phyloP scores from a whole-genome alignment of 108 stramenopile species.

The Bacterosira constricta region DNA sequence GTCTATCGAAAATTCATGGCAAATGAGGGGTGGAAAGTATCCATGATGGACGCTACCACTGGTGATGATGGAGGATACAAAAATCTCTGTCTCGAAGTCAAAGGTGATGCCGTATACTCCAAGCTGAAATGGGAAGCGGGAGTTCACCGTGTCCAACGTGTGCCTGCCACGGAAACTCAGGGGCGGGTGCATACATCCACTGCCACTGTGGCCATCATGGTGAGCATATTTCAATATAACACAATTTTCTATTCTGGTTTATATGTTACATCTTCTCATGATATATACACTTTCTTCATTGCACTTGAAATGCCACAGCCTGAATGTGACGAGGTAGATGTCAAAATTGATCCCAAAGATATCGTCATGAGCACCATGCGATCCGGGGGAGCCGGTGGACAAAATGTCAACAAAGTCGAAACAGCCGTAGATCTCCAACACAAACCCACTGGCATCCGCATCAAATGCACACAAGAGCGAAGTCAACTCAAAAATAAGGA shows the following conservation, averaged over 20 bases:
- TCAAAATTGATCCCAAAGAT: slow-evolving; percentile 86
- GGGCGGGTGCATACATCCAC: slow-evolving; percentile 95
- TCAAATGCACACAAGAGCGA: slow-evolving; percentile 97
- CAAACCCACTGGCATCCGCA: slow-evolving; percentile 95
- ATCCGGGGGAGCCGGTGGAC: slow-evolving; percentile 96
- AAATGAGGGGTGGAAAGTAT: slow-evolving; percentile 83
- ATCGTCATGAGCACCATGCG: slow-evolving; percentile 90
- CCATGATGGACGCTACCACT: slow-evolving; percentile 69
- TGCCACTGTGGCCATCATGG: slow-evolving; percentile 94
- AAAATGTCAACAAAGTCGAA: slow-evolving; percentile 99
- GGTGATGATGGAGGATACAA: slow-evolving; percentile 94
- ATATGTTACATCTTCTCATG: background rate
- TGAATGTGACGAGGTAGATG: slow-evolving; percentile 71
- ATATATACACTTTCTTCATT: background rate
- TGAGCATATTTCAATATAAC: slow-evolving; percentile 40
- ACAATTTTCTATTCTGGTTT: slow-evolving; percentile 42
- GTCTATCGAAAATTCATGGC: slow-evolving; percentile 89
- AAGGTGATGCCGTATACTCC: slow-evolving; percentile 84
- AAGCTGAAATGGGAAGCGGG: slow-evolving; percentile 96
- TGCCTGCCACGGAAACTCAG: slow-evolving; percentile 95
- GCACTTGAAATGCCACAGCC: too few species aligned
- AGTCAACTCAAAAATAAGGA: slow-evolving; percentile 96
- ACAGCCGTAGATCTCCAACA: slow-evolving; percentile 95
- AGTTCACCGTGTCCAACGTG: slow-evolving; percentile 97
- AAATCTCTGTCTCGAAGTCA: slow-evolving; percentile 86